Evolutionary conservation across 768 basidiomycete genomes (phyloP).

Genomic region (Rhodotorula babjevae): DNA sequence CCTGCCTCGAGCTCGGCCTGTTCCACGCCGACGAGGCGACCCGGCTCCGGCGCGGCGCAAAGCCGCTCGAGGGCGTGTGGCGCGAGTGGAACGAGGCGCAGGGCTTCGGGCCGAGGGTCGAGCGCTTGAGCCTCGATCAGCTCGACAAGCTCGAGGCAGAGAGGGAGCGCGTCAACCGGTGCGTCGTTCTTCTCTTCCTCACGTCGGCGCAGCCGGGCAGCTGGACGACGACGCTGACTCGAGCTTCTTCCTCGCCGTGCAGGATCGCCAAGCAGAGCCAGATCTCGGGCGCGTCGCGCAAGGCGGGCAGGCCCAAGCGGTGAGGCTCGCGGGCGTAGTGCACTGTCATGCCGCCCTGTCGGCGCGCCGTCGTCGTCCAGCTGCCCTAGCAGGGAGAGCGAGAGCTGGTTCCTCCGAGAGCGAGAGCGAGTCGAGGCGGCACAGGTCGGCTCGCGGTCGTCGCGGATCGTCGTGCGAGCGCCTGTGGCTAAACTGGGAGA

Average conservation of each 20-base stretch:
- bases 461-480: no score
- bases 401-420: no score
- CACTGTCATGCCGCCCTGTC: no score
- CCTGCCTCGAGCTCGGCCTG: slow-evolving; percentile 89
- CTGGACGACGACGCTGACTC: not conserved
- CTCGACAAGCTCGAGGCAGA: slow-evolving; percentile 84
- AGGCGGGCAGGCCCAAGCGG: slow-evolving; percentile 5
- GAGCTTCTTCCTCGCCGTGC: not conserved
- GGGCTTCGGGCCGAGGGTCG: slow-evolving; percentile 81
- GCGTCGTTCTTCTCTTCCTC: not conserved
- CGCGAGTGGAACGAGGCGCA: slow-evolving; percentile 89
- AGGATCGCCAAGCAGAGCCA: slow-evolving; percentile 34
- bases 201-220: no score
- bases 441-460: no score
- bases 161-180: slow-evolving; percentile 62
- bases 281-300: not conserved
- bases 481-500: no score
- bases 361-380: no score
- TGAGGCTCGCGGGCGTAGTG: not conserved
- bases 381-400: no score
- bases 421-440: no score
- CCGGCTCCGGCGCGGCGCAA: slow-evolving; percentile 64
- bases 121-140: slow-evolving; percentile 82
- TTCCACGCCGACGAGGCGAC: slow-evolving; percentile 58
- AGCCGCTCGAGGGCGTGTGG: slow-evolving; percentile 81